These are phyloP conservation scores for Eremochloa ophiuroides DNA, from an alignment of 176 grass and related monocot species.

Conservation along the genomic window DNA sequence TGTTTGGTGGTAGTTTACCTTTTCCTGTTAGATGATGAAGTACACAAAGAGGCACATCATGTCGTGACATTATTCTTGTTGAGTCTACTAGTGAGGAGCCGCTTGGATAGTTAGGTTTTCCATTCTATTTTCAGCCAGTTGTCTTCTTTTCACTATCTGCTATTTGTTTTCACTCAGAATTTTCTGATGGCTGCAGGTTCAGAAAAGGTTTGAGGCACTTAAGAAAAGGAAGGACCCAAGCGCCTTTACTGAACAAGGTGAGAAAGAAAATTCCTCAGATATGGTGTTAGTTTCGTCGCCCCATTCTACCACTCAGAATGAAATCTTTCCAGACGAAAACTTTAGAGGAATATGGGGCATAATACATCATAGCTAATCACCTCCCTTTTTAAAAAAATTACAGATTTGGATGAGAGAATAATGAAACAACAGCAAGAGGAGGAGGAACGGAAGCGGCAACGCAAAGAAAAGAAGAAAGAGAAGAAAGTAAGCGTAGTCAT, in stretches of 20 bases:
- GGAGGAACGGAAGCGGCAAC: slow-evolving; percentile 72
- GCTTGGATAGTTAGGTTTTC: slow-evolving; percentile 12
- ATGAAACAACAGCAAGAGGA: slow-evolving; percentile 94
- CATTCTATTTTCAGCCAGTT: background rate
- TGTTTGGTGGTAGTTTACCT: background rate
- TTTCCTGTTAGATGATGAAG: background rate
- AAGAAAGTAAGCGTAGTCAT: slow-evolving; percentile 56
- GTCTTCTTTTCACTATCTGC: background rate
- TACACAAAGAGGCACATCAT: background rate
- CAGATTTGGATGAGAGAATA: slow-evolving; percentile 98
- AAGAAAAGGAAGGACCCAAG: slow-evolving; percentile 89
- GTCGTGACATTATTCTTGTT: background rate
- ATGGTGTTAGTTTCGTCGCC: background rate
- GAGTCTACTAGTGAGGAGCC: background rate
- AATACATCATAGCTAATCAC: background rate
- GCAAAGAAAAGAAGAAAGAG: slow-evolving; percentile 86
- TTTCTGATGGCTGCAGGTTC: slow-evolving; percentile 56
- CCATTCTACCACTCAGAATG: background rate
- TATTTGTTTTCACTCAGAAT: slow-evolving; percentile 19
- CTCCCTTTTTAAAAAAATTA: background rate
- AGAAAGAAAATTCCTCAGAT: slow-evolving; percentile 4
- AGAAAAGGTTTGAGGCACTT: slow-evolving; percentile 83
- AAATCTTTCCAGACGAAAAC: background rate
- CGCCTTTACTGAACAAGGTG: slow-evolving; percentile 88
- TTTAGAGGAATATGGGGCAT: background rate